A percentile compares a stretch with the other conserved stretches of the same genome.
phyloP scores from a whole-genome alignment of 768 basidiomycete species.

The Pleurotus sapidus region DNA sequence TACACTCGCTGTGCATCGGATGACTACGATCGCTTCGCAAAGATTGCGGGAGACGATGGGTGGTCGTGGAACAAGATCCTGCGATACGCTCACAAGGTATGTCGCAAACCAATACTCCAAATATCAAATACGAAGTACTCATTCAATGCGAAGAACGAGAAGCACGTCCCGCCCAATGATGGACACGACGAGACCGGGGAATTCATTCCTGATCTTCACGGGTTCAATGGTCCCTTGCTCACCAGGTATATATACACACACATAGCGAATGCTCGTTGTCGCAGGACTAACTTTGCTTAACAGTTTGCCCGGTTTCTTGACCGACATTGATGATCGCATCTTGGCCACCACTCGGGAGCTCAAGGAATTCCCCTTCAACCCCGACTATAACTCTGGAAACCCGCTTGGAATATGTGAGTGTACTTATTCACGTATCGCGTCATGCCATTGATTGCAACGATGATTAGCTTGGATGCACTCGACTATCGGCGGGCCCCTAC shows the following conservation, averaged over 20 bases:
- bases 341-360: conserved; percentile 31
- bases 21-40: conserved; percentile 32
- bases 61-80: conserved; percentile 35
- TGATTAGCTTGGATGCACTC: conserved; percentile 27
- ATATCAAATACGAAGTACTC: too few species aligned
- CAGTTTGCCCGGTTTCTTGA: conserved; percentile 25
- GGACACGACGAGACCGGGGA: conserved; percentile 34
- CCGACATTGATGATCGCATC: conserved; percentile 28
- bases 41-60: conserved; percentile 28
- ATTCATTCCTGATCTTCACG: conserved; percentile 34
- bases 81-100: conserved; percentile 26
- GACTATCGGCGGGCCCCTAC: conserved; percentile 24
- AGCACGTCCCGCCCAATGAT: conserved; percentile 33
- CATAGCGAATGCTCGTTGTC: background rate
- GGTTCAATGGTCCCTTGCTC: conserved; percentile 25
- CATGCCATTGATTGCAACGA: background rate
- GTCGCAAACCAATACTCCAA: background rate
- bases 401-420: conserved; percentile 28
- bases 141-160: conserved; percentile 33
- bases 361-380: conserved; percentile 30
- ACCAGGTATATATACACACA: conserved; percentile 16
- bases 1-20: conserved; percentile 29
- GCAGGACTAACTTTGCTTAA: background rate
- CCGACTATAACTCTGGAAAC: conserved; percentile 30
- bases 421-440: background rate